A percentile compares a stretch with the other conserved stretches of the same genome.
Conservation (phyloP, 2,329 filamentous ascomycete species). For the Pseudofabraea citricarpa region DNA sequence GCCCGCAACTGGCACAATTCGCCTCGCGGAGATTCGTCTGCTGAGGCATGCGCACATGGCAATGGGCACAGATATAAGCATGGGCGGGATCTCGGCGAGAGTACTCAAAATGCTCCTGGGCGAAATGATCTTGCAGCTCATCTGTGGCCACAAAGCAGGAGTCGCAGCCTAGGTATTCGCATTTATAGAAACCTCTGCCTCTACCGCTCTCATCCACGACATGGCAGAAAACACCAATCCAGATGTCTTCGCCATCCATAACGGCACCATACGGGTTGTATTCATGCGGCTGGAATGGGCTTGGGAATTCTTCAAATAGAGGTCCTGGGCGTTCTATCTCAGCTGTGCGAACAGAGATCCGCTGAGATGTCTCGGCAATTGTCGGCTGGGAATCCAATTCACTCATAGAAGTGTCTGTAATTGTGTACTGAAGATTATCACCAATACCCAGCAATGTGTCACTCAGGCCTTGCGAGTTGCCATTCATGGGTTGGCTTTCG, state of each 20-base stretch:
- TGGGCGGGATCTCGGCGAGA: constrained; percentile 18
- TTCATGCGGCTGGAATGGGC: not conserved
- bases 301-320: not conserved
- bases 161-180: constrained; percentile 16
- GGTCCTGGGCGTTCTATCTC: not conserved
- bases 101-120: constrained; percentile 18
- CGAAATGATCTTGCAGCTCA: constrained; percentile 20
- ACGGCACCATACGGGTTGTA: not conserved
- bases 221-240: not conserved
- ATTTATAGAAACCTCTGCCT: constrained; percentile 8
- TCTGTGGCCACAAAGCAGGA: constrained; percentile 12
- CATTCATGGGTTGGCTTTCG: not conserved
- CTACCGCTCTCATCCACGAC: not conserved
- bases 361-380: not conserved
- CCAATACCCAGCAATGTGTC: not conserved
- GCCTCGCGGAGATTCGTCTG: constrained; percentile 1
- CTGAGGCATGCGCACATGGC: not conserved
- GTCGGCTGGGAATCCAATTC: not conserved
- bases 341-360: not conserved
- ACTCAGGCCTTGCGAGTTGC: not conserved
- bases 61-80: constrained; percentile 17
- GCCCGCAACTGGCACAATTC: constrained; percentile 12
- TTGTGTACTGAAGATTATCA: not conserved
- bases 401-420: not conserved
- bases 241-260: not conserved